A percentile compares a stretch with the other conserved stretches of the same genome.
Evolutionary conservation across 805 yeast species (phyloP).

Genomic region (Candida boidinii): DNA sequence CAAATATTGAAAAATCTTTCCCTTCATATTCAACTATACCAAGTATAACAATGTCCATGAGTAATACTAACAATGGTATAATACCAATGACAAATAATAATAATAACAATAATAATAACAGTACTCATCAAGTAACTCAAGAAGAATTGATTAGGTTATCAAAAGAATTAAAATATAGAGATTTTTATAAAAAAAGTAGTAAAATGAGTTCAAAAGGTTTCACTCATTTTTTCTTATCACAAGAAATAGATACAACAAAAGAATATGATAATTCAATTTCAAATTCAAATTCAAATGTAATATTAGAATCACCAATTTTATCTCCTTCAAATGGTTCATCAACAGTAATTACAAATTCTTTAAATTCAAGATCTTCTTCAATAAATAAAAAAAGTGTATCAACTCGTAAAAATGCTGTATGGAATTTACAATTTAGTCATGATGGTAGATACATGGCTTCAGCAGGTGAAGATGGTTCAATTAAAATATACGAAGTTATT

Average conservation of each 20-base stretch:
- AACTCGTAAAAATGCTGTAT: constrained; percentile 40
- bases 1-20: too few species aligned
- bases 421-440: constrained; percentile 61
- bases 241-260: constrained; percentile 38
- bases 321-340: not conserved
- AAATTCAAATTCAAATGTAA: constrained; percentile 24
- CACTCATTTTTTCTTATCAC: constrained; percentile 54
- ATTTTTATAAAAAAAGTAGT: constrained; percentile 34
- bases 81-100: not conserved
- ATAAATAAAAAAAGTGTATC: not conserved
- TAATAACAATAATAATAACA: constrained; percentile 1
- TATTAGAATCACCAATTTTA: not conserved
- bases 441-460: constrained; percentile 83
- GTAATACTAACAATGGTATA: too few species aligned
- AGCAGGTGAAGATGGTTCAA: constrained; percentile 67
- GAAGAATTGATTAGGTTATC: constrained; percentile 33
- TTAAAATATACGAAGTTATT: constrained; percentile 75
- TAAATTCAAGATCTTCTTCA: not conserved
- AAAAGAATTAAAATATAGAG: constrained; percentile 47
- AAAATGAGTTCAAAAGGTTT: constrained; percentile 37
- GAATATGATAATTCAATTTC: constrained; percentile 18
- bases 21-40: too few species aligned
- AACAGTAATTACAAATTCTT: not conserved
- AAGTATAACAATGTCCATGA: too few species aligned
- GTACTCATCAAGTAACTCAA: constrained; percentile 22